phyloP scores from a whole-genome alignment of 1,284 basidiomycete genomes.

The Singerocomus rubriflavus region DNA sequence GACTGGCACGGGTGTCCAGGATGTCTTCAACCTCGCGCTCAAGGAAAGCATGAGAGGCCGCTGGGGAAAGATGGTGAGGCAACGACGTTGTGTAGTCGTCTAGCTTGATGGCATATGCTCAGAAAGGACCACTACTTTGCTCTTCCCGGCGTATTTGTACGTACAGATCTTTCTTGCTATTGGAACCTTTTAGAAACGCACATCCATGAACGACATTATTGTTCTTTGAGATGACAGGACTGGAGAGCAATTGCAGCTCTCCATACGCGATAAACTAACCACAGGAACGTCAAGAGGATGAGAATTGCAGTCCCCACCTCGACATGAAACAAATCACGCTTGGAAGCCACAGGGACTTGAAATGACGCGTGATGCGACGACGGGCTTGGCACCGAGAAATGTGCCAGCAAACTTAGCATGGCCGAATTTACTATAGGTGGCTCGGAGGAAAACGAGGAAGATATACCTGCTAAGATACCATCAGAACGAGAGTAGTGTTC shows the following conservation, averaged over 20 bases:
- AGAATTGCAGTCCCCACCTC: conserved; percentile 26
- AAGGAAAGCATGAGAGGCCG: conserved; percentile 80
- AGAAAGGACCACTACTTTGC: conserved; percentile 5
- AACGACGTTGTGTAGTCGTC: conserved; percentile 76
- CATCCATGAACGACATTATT: conserved; percentile 14
- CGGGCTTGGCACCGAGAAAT: conserved; percentile 18
- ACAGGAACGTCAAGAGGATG: conserved; percentile 28
- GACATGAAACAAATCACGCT: conserved; percentile 21
- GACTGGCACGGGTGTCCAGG: conserved; percentile 83
- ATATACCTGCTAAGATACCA: conserved; percentile 6
- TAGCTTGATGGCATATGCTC: conserved; percentile 33
- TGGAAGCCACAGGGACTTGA: conserved; percentile 27
- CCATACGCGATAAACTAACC: conserved; percentile 23
- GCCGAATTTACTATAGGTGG: conserved; percentile 20
- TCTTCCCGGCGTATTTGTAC: conserved; percentile 31
- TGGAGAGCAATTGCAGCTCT: conserved; percentile 17
- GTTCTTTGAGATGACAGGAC: conserved; percentile 24
- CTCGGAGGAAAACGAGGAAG: conserved; percentile 9
- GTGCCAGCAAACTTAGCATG: conserved; percentile 18
- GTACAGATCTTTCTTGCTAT: conserved; percentile 30
- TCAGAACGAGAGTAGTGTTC: conserved; percentile 2
- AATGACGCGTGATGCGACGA: conserved; percentile 10
- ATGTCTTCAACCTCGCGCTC: conserved; percentile 90
- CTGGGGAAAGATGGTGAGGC: conserved; percentile 72
- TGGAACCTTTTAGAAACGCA: conserved; percentile 15